Percentiles rank a stretch among this genome's conserved stretches.
These are phyloP conservation scores for Trametes punicea DNA, from an alignment of 768 basidiomycete species.

Conservation along the genomic window DNA sequence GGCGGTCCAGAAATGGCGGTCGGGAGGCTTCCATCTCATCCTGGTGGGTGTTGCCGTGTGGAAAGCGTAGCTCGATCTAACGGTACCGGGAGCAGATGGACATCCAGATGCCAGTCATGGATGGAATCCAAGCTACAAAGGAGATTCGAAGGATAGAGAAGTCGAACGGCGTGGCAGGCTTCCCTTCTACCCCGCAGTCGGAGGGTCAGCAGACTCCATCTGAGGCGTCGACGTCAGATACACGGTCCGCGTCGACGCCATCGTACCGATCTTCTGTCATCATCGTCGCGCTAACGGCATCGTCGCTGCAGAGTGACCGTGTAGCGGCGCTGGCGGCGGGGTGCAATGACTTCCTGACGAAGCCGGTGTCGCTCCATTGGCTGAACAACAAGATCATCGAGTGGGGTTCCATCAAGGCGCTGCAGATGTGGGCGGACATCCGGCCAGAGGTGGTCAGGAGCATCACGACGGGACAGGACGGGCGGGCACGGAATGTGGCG, in stretches of 20 bases:
- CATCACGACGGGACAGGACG: constrained; percentile 44
- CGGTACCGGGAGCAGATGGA: constrained; percentile 71
- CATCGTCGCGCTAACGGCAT: constrained; percentile 98
- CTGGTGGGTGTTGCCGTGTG: constrained; percentile 54
- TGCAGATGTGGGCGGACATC: constrained; percentile 90
- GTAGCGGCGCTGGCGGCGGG: constrained; percentile 97
- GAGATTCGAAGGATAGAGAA: constrained; percentile 89
- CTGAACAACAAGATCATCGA: constrained; percentile 98
- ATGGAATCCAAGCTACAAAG: constrained; percentile 95
- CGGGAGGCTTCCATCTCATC: constrained; percentile 92
- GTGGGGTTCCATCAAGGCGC: constrained; percentile 96
- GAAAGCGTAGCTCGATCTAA: background rate
- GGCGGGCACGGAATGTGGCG: constrained; percentile 46
- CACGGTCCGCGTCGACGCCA: constrained; percentile 37
- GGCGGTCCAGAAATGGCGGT: constrained; percentile 93
- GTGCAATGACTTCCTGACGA: constrained; percentile 98
- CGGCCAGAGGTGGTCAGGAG: constrained; percentile 55
- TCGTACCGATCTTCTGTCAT: constrained; percentile 93
- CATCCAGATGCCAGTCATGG: constrained; percentile 99
- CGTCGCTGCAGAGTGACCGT: constrained; percentile 91
- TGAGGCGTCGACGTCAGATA: constrained; percentile 44
- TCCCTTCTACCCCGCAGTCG: constrained; percentile 62
- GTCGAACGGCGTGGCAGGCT: constrained; percentile 57
- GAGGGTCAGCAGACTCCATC: constrained; percentile 56
- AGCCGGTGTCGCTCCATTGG: constrained; percentile 94